Conservation (phyloP, 2,329 filamentous ascomycete species). For the Talaromyces amestolkiae region DNA sequence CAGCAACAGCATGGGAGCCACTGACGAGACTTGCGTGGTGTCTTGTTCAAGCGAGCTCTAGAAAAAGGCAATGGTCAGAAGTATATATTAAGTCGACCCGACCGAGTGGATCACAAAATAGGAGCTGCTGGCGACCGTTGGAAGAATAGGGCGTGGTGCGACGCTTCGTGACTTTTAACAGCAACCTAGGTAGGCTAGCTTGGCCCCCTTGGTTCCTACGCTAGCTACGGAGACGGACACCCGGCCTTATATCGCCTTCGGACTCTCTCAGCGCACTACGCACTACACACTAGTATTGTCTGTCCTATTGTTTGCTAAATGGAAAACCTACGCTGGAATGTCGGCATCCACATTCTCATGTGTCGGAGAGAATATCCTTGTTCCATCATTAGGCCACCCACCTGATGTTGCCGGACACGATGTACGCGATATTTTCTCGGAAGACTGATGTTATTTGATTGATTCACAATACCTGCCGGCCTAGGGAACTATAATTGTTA, state of each 20-base stretch:
- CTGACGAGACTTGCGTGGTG: not conserved
- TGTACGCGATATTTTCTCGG: not conserved
- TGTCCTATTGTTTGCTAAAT: not conserved
- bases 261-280: not conserved
- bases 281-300: not conserved
- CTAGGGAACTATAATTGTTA: not conserved
- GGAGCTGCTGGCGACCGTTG: slow-evolving; percentile 9
- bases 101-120: slow-evolving; percentile 38
- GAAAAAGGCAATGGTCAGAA: not conserved
- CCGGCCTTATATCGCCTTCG: not conserved
- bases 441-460: not conserved
- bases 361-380: not conserved
- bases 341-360: not conserved
- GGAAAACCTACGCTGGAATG: not conserved
- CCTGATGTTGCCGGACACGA: not conserved
- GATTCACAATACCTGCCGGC: not conserved
- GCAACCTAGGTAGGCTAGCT: not conserved
- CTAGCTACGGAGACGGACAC: not conserved
- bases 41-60: not conserved
- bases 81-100: slow-evolving; percentile 26
- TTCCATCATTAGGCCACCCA: not conserved
- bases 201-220: not conserved
- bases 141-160: slow-evolving; percentile 3
- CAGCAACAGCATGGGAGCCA: not conserved
- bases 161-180: slow-evolving; percentile 9